These are phyloP conservation scores for Pythium pyrilobum DNA, from an alignment of 352 stramenopile genomes.

Conservation along the genomic window DNA sequence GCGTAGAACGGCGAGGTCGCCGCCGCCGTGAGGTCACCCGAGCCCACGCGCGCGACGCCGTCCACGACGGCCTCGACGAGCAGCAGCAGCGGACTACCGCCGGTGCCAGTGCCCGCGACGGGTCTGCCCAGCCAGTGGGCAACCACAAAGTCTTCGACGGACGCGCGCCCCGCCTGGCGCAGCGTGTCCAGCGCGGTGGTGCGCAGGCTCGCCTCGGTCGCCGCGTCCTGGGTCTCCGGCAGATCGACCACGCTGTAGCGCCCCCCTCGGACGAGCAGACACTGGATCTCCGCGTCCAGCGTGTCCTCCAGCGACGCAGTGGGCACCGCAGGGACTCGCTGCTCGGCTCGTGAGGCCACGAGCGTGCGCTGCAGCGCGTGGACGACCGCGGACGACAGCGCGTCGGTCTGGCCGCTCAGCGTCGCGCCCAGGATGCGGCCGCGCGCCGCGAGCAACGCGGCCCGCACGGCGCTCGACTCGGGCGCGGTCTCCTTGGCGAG, in stretches of 20 bases:
- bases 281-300: slow-evolving; percentile 49
- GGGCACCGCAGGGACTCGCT: background rate
- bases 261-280: slow-evolving; percentile 26
- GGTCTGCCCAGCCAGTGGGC: slow-evolving; percentile 29
- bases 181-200: slow-evolving; percentile 42
- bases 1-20: slow-evolving; percentile 51
- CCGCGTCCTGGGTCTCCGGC: slow-evolving; percentile 37
- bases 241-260: slow-evolving; percentile 30
- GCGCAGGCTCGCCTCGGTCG: slow-evolving; percentile 31
- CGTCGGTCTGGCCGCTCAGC: slow-evolving; percentile 6
- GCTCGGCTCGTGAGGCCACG: background rate
- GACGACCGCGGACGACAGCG: background rate
- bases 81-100: slow-evolving; percentile 33
- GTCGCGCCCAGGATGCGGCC: slow-evolving; percentile 31
- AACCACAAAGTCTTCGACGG: slow-evolving; percentile 55
- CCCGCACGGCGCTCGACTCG: slow-evolving; percentile 27
- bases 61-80: slow-evolving; percentile 62
- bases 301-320: slow-evolving; percentile 27
- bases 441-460: slow-evolving; percentile 44
- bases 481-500: slow-evolving; percentile 41
- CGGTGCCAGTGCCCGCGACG: background rate
- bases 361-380: background rate
- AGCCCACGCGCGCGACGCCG: slow-evolving; percentile 38
- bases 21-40: slow-evolving; percentile 46
- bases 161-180: slow-evolving; percentile 37